Conservation (phyloP, 1,284 basidiomycete species). For the Puccinia horiana region DNA sequence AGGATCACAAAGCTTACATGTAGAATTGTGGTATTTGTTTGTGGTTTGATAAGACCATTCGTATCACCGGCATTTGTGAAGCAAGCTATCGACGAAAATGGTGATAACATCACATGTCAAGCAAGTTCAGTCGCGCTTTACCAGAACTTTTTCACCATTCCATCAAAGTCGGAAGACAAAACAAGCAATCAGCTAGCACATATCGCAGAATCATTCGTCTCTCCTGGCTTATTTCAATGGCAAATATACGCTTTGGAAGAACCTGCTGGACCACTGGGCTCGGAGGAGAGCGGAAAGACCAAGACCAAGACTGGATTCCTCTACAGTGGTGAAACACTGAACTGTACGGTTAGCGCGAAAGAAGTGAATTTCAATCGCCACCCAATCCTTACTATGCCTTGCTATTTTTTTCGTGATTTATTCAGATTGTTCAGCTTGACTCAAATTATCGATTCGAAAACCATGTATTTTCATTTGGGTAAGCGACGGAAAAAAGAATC, state of each 20-base stretch:
- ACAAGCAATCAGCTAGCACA: too few species aligned
- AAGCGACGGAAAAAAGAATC: not conserved
- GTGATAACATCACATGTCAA: not conserved
- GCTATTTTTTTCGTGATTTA: not conserved
- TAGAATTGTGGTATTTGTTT: not conserved
- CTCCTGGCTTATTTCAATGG: not conserved
- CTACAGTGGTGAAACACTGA: constrained; percentile 1
- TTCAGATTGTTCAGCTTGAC: not conserved
- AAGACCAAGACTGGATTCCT: not conserved
- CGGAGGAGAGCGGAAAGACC: not conserved
- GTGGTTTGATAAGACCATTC: not conserved
- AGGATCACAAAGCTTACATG: not conserved
- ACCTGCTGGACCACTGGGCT: not conserved
- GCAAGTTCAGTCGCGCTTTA: not conserved
- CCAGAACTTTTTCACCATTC: not conserved
- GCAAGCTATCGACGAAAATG: not conserved
- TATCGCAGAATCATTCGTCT: too few species aligned
- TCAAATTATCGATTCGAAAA: not conserved
- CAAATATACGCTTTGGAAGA: not conserved
- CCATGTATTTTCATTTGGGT: not conserved
- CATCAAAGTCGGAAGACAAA: too few species aligned
- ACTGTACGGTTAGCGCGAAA: not conserved
- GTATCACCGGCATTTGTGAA: not conserved
- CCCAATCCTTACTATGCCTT: not conserved
- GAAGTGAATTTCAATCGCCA: not conserved